Conservation (phyloP, 352 stramenopile genomes). For the Phytophthora tentaculata region DNA sequence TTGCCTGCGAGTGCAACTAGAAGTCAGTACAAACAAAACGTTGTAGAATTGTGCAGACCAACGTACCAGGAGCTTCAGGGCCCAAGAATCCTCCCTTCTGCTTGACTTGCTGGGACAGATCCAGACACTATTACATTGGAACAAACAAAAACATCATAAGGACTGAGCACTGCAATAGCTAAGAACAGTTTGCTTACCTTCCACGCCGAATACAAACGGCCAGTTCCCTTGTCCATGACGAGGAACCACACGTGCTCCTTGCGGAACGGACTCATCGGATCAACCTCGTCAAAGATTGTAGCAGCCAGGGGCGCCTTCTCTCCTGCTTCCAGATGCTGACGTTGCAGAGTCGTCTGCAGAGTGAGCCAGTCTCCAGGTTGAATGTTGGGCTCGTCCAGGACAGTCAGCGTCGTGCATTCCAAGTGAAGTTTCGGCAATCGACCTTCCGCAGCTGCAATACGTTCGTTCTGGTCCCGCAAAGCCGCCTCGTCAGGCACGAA, state of each 20-base stretch:
- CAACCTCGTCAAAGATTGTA: slow-evolving; percentile 78
- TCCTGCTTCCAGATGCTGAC: slow-evolving; percentile 51
- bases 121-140: slow-evolving; percentile 42
- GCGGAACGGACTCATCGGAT: slow-evolving; percentile 67
- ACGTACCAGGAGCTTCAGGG: slow-evolving; percentile 57
- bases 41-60: background rate
- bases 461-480: slow-evolving; percentile 62
- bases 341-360: slow-evolving; percentile 57
- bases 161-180: background rate
- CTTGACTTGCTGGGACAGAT: slow-evolving; percentile 55
- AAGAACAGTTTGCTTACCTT: slow-evolving; percentile 47
- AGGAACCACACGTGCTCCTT: slow-evolving; percentile 82
- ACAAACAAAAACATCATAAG: background rate
- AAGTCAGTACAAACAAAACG: background rate
- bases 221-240: slow-evolving; percentile 65
- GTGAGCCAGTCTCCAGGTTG: slow-evolving; percentile 84
- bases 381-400: slow-evolving; percentile 74
- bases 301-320: slow-evolving; percentile 57
- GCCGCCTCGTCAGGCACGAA: slow-evolving; percentile 69
- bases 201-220: slow-evolving; percentile 65
- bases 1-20: slow-evolving; percentile 42
- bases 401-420: slow-evolving; percentile 47
- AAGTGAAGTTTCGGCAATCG: slow-evolving; percentile 47
- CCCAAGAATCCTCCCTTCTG: slow-evolving; percentile 72
- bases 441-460: slow-evolving; percentile 31